These are phyloP conservation scores for Starmerella asiatica DNA, from an alignment of 805 yeast genomes.

Conservation along the genomic window DNA sequence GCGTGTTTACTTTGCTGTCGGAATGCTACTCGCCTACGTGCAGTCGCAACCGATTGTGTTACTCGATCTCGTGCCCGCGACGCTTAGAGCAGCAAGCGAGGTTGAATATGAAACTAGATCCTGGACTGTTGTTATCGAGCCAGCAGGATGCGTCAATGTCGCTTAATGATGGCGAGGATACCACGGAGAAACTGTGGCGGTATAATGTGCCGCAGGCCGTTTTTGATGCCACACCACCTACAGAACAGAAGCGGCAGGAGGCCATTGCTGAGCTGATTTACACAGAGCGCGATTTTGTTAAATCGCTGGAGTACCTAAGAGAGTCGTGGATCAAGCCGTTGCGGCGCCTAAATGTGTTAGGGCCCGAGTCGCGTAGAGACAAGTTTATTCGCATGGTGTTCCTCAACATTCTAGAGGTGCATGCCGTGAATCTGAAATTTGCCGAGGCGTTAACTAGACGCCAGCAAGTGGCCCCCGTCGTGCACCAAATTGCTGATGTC, in stretches of 20 bases:
- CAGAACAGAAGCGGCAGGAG: slow-evolving; percentile 86
- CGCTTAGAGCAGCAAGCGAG: slow-evolving; percentile 92
- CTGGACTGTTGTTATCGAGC: slow-evolving; percentile 58
- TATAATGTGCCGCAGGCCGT: slow-evolving; percentile 73
- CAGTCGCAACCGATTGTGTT: slow-evolving; percentile 73
- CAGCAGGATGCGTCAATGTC: slow-evolving; percentile 35
- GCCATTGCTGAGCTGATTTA: slow-evolving; percentile 85
- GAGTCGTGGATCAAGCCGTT: slow-evolving; percentile 91
- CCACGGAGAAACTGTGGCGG: slow-evolving; percentile 65
- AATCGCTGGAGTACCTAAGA: slow-evolving; percentile 80
- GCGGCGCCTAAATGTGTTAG: slow-evolving; percentile 71
- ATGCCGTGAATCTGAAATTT: slow-evolving; percentile 66
- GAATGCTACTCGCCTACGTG: slow-evolving; percentile 98
- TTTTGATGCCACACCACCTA: slow-evolving; percentile 64
- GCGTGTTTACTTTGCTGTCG: slow-evolving; percentile 82
- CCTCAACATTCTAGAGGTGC: slow-evolving; percentile 76
- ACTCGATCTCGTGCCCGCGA: slow-evolving; percentile 92
- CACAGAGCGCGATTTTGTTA: slow-evolving; percentile 90
- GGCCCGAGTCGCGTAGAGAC: slow-evolving; percentile 79
- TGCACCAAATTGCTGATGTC: slow-evolving; percentile 75
- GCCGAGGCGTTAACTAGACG: slow-evolving; percentile 82
- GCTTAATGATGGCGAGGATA: slow-evolving; percentile 50
- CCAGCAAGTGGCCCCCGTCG: slow-evolving; percentile 74
- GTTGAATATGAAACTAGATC: slow-evolving; percentile 72
- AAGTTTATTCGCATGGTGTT: slow-evolving; percentile 85